Evolutionary conservation across 2,329 filamentous ascomycete genomes (phyloP), one percentile per base, ranked within the genome.

Genomic region (Fusarium neocosmosporiellum): DNA sequence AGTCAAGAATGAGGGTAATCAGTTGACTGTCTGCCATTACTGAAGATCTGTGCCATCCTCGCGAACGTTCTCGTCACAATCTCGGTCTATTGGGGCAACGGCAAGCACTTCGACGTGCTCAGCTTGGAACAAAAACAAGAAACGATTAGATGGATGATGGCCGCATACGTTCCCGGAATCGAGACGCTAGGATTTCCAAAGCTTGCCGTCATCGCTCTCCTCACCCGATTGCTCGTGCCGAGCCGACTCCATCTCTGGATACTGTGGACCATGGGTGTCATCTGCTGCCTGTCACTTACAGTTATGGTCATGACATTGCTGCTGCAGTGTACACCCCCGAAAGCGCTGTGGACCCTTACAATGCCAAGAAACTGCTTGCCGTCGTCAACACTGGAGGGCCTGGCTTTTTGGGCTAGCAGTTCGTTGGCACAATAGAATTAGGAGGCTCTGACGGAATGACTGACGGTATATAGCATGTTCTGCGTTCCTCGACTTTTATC

Each of bases 11-110:
- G 7, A 41, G 37, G 8, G 37, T 18, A n/a, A n/a, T 8, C 14
- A 20, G 16, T 7, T 18, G 13, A 22, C 50, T 24, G 10, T 37
- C 34, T 8, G 6, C 22, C 22, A 50, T 6, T 11, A 14, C 20
- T n/a, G 36, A 16, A 73, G 71, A 24, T 69, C 5, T 70, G 62
- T 60, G 73, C 63, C 5, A 62, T 64, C 27, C 59, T 75, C 14
- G 67, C 74, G 10, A 72, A 65, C 11, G 46, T 59, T 13, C 62
- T 75, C n/a, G 63, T 68, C 18, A 73, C 73, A 5, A 59, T 73
- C 5, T 68, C 74, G 2, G 73, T 77, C 5, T 39, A 37, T 7
- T 67, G 66, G 31, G 75, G 74, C 11, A 76, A 77, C 31, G 75
- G 75, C 4, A 63, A 71, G 41, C 75, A 77, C 50, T 72, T 71